Base-by-base conservation (phyloP, 2,329 filamentous ascomycete species). In the Thielaviopsis ethacetica region DNA sequence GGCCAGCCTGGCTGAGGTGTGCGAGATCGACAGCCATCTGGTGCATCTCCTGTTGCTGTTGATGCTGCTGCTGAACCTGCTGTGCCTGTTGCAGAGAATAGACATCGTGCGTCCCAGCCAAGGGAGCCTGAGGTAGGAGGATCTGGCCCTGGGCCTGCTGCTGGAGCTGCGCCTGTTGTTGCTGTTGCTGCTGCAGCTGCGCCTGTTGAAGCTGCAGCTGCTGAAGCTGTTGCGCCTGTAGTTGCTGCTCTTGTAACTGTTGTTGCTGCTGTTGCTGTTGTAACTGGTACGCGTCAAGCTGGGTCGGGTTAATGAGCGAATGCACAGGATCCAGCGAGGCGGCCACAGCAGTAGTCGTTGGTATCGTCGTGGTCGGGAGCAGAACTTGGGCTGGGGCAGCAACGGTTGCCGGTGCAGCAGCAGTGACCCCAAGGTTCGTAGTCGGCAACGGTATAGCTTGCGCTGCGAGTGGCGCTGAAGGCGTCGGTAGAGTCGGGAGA, bases 241-340 rank as follows among this genome's bases (percentile, higher is more conserved):
- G 49, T 44, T 58, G 50, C 30, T 58, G 56, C 13, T 21, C 38
- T 13, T 58, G 56, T 22, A 24, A 21, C 12, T 61, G 59, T n/a
- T 59, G 53, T 5, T 47, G 22, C 26, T 61, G 52, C 19, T 22
- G 49, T n/a, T 60, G 50, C 19, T 60, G 58, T 49, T 60, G 59
- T 17, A 60, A 27, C 24, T 61, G 59, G 3, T 56, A 56, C 27
- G 53, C 56, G 22, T 60, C 59, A 13, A 57, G 38, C n/a, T 56
- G 27, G 5, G 54, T 24, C 12, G 54, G 30, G 19, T 34, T 34
- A 21, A 61, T 21, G 17, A 61, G 47, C 4, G 59, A 58, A n/a
- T 61, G 56, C 3, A 61, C 56, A 53, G 59, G 59, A 44, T 61
- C 59, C 12, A 56, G 49, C 9, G 56, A 24, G 3, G 17, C 59